A percentile compares a stretch with the other conserved stretches of the same genome.
These are phyloP conservation scores for Pyrus communis DNA, from an alignment of 306 rosid genomes.

Conservation along the genomic window DNA sequence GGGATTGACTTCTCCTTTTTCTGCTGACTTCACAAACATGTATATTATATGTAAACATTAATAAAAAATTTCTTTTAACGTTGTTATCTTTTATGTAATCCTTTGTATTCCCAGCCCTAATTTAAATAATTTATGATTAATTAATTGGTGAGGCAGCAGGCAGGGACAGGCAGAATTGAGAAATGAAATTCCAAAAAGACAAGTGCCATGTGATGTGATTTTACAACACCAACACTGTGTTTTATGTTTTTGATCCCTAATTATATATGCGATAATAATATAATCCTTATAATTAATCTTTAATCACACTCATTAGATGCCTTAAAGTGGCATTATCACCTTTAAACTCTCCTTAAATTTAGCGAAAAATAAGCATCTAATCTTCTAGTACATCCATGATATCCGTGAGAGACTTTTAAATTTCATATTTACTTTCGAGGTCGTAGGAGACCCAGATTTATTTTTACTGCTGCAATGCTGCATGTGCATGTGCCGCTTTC, in stretches of 20 bases:
- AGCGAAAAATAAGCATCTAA: background rate
- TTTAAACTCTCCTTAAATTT: background rate
- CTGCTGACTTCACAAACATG: background rate
- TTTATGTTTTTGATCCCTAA: background rate
- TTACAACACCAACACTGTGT: background rate
- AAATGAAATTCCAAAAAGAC: background rate
- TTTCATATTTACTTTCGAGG: background rate
- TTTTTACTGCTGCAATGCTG: background rate
- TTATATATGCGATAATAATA: background rate
- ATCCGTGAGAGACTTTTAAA: background rate
- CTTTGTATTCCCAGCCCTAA: background rate
- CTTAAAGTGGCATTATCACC: too few species aligned
- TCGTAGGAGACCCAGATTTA: background rate
- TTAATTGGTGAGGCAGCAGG: background rate
- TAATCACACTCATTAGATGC: background rate
- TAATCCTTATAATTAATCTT: background rate
- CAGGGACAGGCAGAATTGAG: background rate
- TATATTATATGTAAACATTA: too few species aligned
- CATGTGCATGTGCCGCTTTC: background rate
- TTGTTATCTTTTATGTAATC: background rate
- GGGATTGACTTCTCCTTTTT: background rate
- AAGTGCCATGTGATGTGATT: slow-evolving; percentile 4
- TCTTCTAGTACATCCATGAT: background rate
- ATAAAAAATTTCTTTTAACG: background rate
- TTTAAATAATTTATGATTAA: background rate